Conservation (phyloP, 495 filamentous ascomycete genomes). For the Zalerion maritima region DNA sequence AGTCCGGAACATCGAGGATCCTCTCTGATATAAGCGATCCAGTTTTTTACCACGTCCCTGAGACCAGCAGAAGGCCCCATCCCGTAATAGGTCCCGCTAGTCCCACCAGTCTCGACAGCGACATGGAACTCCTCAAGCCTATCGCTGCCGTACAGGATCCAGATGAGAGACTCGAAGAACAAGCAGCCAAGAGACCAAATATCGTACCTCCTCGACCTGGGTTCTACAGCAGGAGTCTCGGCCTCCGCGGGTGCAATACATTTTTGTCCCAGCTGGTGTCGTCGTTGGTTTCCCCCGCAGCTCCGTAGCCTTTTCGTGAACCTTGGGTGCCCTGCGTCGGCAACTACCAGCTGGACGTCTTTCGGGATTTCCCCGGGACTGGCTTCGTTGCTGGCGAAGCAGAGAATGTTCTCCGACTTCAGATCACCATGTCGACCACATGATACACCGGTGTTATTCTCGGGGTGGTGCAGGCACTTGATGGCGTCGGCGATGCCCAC, state of each 20-base stretch:
- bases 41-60: slow-evolving; percentile 2
- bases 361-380: no score
- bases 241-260: no score
- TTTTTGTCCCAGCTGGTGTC: no score
- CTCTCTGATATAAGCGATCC: neutral
- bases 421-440: slow-evolving; percentile 9
- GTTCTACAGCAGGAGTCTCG: no score
- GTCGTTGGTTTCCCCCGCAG: slow-evolving; percentile 8
- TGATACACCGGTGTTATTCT: no score
- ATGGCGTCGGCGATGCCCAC: slow-evolving; percentile 10
- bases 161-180: slow-evolving; percentile 11
- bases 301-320: slow-evolving; percentile 6
- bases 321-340: no score
- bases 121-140: slow-evolving; percentile 5
- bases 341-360: slow-evolving; percentile 3
- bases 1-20: slow-evolving; percentile 5
- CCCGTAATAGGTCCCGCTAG: neutral
- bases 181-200: slow-evolving; percentile 18
- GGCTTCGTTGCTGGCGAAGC: no score
- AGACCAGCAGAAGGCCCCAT: no score
- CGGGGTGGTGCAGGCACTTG: slow-evolving; percentile 4
- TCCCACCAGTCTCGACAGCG: neutral
- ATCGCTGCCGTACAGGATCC: slow-evolving; percentile 12
- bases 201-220: slow-evolving; percentile 10
- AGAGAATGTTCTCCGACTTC: slow-evolving; percentile 9